Conservation (phyloP, 768 basidiomycete genomes). For the Lactifluus piperatus region DNA sequence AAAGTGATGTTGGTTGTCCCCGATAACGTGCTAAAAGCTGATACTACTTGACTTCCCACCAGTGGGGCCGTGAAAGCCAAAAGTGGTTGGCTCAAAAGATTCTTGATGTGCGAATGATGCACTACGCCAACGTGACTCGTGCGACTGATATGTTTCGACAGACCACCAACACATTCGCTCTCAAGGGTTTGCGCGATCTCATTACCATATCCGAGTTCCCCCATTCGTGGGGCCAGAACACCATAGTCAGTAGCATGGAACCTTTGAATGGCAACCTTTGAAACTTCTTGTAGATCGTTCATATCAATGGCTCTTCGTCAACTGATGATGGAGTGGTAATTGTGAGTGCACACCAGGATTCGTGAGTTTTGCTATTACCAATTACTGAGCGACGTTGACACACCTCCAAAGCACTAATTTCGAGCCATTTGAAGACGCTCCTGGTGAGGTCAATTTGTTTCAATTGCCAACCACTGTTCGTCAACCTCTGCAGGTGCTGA, state of each 20-base stretch:
- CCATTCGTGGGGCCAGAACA: constrained; percentile 83
- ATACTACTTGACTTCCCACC: background rate
- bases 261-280: background rate
- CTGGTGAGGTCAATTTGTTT: constrained; percentile 37
- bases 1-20: constrained; percentile 15
- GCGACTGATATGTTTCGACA: constrained; percentile 24
- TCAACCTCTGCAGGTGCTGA: constrained; percentile 50
- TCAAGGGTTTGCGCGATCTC: constrained; percentile 40
- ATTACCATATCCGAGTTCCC: constrained; percentile 66
- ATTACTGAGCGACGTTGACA: background rate
- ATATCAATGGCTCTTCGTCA: constrained; percentile 63
- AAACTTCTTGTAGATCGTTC: constrained; percentile 45
- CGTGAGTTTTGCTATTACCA: constrained; percentile 31
- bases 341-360: constrained; percentile 78
- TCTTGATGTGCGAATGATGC: constrained; percentile 37
- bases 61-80: constrained; percentile 75
- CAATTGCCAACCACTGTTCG: background rate
- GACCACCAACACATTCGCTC: constrained; percentile 58
- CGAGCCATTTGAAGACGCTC: constrained; percentile 71
- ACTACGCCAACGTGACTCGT: background rate
- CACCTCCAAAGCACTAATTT: constrained; percentile 47
- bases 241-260: constrained; percentile 42
- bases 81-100: constrained; percentile 67
- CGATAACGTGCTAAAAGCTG: background rate
- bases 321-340: constrained; percentile 56